Conservation (phyloP, 2,329 filamentous ascomycete genomes). For the Aspergillus novofumigatus region DNA sequence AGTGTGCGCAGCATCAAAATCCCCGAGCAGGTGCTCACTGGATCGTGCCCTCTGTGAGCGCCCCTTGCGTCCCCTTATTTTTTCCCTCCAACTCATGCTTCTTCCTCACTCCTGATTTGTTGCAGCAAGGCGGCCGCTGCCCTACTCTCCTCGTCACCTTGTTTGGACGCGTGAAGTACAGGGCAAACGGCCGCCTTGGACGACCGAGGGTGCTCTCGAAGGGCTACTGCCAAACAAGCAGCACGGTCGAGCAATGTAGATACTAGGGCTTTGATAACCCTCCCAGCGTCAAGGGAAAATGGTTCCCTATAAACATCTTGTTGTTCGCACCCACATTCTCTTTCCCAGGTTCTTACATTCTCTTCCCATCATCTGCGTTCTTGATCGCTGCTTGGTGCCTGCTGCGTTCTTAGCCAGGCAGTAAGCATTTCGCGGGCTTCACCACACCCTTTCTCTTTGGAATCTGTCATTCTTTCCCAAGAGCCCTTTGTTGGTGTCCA, state of each 20-base stretch:
- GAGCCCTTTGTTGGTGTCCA: conserved; percentile 31
- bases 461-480: conserved; percentile 40
- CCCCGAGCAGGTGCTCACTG: conserved; percentile 34
- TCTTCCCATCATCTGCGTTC: conserved; percentile 37
- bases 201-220: conserved; percentile 35
- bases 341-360: conserved; percentile 42
- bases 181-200: conserved; percentile 28
- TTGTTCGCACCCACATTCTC: conserved; percentile 42
- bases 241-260: conserved; percentile 33
- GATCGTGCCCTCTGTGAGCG: conserved; percentile 28
- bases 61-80: conserved; percentile 32
- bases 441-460: conserved; percentile 28
- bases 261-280: conserved; percentile 27
- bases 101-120: conserved; percentile 37
- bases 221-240: conserved; percentile 30
- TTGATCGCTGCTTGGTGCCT: conserved; percentile 31
- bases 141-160: conserved; percentile 26
- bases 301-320: conserved; percentile 40
- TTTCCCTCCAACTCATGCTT: conserved; percentile 27
- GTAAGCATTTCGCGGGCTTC: conserved; percentile 36
- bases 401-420: conserved; percentile 37
- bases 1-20: conserved; percentile 27
- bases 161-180: conserved; percentile 29
- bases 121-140: conserved; percentile 30
- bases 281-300: conserved; percentile 28